These are phyloP conservation scores for Dryas alaskensis DNA, from an alignment of 306 rosid species.

Conservation along the genomic window DNA sequence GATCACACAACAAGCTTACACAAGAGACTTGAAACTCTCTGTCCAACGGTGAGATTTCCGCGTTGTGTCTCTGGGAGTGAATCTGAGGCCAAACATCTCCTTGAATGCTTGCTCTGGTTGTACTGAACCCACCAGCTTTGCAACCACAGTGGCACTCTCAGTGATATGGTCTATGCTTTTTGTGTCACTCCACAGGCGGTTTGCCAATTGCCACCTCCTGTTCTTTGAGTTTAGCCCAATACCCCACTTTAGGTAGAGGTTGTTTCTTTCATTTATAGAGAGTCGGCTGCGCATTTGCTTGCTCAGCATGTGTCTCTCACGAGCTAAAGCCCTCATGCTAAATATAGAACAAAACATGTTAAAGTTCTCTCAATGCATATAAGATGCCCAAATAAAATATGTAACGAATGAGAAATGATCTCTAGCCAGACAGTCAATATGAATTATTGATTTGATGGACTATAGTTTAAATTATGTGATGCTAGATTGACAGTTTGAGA, in stretches of 20 bases:
- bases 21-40: slow-evolving; percentile 40
- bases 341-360: slow-evolving; percentile 8
- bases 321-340: slow-evolving; percentile 56
- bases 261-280: slow-evolving; percentile 56
- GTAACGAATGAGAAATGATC: background rate
- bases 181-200: slow-evolving; percentile 60
- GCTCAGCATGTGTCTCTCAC: slow-evolving; percentile 83
- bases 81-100: slow-evolving; percentile 99
- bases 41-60: slow-evolving; percentile 52
- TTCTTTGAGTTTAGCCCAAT: slow-evolving; percentile 54
- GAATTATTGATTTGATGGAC: no score
- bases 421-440: no score
- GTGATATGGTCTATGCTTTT: slow-evolving; percentile 55
- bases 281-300: slow-evolving; percentile 67
- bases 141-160: slow-evolving; percentile 77
- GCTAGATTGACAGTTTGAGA: no score
- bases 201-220: slow-evolving; percentile 66
- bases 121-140: slow-evolving; percentile 68
- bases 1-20: slow-evolving; percentile 32
- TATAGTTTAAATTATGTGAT: no score
- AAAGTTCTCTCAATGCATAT: background rate
- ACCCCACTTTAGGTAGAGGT: slow-evolving; percentile 70
- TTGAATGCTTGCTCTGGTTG: slow-evolving; percentile 79
- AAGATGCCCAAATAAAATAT: background rate
- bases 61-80: slow-evolving; percentile 59